These are phyloP conservation scores for Gracilariopsis chorda DNA, from an alignment of 23 red algal genomes.

Conservation along the genomic window DNA sequence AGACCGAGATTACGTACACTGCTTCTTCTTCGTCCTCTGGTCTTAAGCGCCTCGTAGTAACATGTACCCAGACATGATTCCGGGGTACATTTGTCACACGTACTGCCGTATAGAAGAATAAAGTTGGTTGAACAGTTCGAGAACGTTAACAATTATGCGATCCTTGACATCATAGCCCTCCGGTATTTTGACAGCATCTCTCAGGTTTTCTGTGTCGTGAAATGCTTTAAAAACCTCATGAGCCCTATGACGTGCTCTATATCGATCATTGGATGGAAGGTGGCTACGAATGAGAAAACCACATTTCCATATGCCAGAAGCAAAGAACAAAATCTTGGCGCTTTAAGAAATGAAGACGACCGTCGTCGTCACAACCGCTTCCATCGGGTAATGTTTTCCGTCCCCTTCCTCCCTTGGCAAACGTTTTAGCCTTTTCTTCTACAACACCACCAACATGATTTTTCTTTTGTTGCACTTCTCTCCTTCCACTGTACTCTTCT, in stretches of 20 bases:
- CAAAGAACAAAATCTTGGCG: too few relatives aligned
- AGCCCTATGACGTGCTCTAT: conserved; percentile 40
- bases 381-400: too few relatives aligned
- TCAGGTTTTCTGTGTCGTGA: conserved; percentile 57
- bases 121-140: conserved; percentile 93
- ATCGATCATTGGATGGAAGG: conserved; percentile 51
- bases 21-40: background rate
- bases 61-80: conserved; percentile 70
- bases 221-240: conserved; percentile 52
- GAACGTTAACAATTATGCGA: conserved; percentile 75
- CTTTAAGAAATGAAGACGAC: too few relatives aligned
- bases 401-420: too few relatives aligned
- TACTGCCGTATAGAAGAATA: conserved; percentile 79
- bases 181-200: conserved; percentile 74
- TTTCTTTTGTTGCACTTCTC: too few relatives aligned
- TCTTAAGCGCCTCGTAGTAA: background rate
- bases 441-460: too few relatives aligned
- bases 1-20: background rate
- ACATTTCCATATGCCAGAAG: too few relatives aligned
- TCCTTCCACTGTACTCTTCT: too few relatives aligned
- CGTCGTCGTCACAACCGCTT: too few relatives aligned
- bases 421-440: too few relatives aligned
- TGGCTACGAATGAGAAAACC: too few relatives aligned
- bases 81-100: conserved; percentile 87
- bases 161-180: conserved; percentile 85